Evolutionary conservation across 179 eudicot genomes (phyloP).

Genomic region (Actinidia chinensis): DNA sequence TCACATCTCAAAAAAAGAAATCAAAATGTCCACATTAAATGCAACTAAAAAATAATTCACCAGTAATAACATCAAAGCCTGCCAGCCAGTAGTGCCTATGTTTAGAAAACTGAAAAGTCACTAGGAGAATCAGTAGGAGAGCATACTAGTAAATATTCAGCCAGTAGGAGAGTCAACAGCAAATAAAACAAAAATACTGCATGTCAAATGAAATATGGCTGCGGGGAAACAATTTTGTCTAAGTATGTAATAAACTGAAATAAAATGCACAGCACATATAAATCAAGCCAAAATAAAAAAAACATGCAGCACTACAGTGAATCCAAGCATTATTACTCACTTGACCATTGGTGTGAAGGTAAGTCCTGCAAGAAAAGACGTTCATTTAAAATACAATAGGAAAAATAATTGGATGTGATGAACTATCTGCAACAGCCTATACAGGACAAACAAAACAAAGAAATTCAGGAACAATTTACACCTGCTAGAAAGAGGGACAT

Average conservation of each 20-base stretch:
- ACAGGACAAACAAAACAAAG: neutral
- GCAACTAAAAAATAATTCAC: neutral
- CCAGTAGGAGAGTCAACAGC: neutral
- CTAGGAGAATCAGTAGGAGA: too few species aligned
- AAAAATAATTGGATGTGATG: neutral
- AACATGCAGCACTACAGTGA: conserved; percentile 2
- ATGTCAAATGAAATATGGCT: neutral
- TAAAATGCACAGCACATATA: neutral
- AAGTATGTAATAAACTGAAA: neutral
- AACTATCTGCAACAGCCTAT: conserved; percentile 2
- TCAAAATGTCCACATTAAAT: neutral
- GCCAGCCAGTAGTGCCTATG: neutral
- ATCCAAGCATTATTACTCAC: conserved; percentile 39
- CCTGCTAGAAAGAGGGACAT: conserved; percentile 55
- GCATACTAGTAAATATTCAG: neutral
- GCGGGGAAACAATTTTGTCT: neutral
- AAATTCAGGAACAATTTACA: conserved; percentile 1
- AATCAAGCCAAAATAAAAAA: neutral
- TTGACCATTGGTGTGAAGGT: conserved; percentile 45
- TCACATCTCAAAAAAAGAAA: neutral
- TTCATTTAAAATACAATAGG: neutral
- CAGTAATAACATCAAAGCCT: neutral
- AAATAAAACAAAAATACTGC: neutral
- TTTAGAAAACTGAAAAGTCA: neutral
- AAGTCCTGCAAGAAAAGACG: conserved; percentile 51